phyloP scores from a whole-genome alignment of 2,329 filamentous ascomycete species.

The Boeremia lycopersici region DNA sequence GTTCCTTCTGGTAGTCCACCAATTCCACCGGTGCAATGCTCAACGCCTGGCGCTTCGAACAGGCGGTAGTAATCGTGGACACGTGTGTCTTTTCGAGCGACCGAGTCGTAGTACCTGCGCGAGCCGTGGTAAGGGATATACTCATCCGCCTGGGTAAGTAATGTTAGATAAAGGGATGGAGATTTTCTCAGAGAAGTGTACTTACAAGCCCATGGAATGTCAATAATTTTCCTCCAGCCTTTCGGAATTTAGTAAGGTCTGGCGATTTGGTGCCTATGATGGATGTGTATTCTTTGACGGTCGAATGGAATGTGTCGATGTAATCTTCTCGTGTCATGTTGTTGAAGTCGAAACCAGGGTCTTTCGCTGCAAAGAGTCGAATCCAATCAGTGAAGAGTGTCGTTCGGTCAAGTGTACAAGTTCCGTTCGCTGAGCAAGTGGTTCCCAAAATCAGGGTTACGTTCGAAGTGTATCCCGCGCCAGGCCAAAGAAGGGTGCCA shows the following conservation, averaged over 20 bases:
- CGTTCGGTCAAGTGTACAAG: no score
- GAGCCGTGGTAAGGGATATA: neutral
- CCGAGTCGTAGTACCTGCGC: neutral
- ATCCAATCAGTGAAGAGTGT: no score
- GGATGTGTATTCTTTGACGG: no score
- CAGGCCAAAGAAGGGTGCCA: constrained; percentile 9
- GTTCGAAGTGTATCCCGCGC: constrained; percentile 14
- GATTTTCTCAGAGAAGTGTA: neutral
- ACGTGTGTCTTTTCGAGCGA: neutral
- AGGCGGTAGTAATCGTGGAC: neutral
- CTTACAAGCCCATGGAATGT: constrained; percentile 27
- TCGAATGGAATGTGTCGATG: no score
- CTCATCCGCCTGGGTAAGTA: neutral
- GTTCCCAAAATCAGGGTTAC: no score
- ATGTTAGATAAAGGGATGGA: neutral
- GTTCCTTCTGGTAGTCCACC: neutral
- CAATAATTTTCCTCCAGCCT: constrained; percentile 29
- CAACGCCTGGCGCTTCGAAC: neutral
- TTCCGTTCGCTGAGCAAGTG: no score
- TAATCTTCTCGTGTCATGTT: no score
- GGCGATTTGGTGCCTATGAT: constrained; percentile 15
- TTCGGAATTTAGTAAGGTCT: constrained; percentile 17
- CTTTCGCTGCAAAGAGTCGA: no score
- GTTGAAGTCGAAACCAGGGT: no score
- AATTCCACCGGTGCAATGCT: neutral